Percentiles rank a stretch among this genome's conserved stretches.
Evolutionary conservation across 2,329 filamentous ascomycete genomes (phyloP).

Genomic region (Colletotrichum tofieldiae): DNA sequence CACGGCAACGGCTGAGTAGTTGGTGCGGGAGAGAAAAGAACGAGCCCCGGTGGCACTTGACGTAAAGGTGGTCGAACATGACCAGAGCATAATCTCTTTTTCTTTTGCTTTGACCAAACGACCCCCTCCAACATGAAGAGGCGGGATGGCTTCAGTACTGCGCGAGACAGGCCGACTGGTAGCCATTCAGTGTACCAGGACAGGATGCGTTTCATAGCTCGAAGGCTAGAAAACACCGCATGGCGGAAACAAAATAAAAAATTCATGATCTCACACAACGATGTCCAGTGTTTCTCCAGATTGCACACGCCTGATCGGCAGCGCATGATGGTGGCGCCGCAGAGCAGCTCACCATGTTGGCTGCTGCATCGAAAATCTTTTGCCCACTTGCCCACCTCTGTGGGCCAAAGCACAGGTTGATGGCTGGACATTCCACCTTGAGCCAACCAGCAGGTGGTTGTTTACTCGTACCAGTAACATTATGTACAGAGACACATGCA

Average conservation of each 20-base stretch:
- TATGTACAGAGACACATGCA: neutral
- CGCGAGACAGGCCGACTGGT: conserved; percentile 26
- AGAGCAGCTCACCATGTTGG: neutral
- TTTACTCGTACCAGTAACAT: neutral
- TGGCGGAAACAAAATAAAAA: conserved; percentile 26
- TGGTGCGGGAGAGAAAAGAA: neutral
- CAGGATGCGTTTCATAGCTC: conserved; percentile 20
- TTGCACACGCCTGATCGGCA: neutral
- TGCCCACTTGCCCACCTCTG: conserved; percentile 3
- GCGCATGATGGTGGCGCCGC: neutral
- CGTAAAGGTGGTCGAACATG: conserved; percentile 5
- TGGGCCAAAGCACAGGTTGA: neutral
- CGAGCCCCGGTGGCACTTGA: conserved; percentile 35
- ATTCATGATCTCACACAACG: neutral
- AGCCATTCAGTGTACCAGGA: conserved; percentile 35
- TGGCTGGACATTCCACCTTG: neutral
- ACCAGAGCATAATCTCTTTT: conserved; percentile 39
- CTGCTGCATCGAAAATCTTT: conserved; percentile 18
- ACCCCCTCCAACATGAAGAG: conserved; percentile 22
- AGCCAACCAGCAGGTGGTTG: neutral
- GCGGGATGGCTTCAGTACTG: conserved; percentile 31
- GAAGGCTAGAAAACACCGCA: conserved; percentile 28
- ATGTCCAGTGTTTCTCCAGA: neutral
- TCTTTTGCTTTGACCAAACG: conserved; percentile 35
- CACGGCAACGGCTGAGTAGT: conserved; percentile 44